Evolutionary conservation across 495 filamentous ascomycete species (phyloP), one percentile per base, ranked within the genome.

Genomic region (Cenococcum geophilum): DNA sequence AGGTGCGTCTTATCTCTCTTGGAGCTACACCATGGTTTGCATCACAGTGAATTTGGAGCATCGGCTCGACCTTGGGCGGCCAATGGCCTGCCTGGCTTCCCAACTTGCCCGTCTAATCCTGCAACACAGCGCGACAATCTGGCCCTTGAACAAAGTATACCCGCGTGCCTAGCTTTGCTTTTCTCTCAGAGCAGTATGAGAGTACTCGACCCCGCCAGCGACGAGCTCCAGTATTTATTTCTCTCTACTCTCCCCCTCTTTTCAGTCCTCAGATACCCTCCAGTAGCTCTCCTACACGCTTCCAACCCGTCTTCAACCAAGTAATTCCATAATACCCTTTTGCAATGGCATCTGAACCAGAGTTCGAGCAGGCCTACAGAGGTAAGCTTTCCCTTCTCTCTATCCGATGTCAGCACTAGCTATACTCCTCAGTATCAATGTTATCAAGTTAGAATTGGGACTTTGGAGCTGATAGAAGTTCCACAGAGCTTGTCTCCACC

Each of bases 321-420:
- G 25, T 14, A 14, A 14, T n/a, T 23, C 25, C 23, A 5, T 56
- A 20, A 20, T 32, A 36, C n/a, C 25, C 11, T 9, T 18, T 50
- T 60, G 59, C 55, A 62, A 63, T 65, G 62, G 54, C 63, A 50
- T 75, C 77, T 59, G 93, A 98, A 82, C 92, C 93, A 72, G 93
- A 98, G 79, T 98, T 97, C 79, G 86, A 97, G 84, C 93, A 98
- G 82, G 93, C 93, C 65, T 95, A 95, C 82, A 91, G 93, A 77
- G 92, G 92, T 96, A 79, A 73, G 74, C 63, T 43, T 9, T 51
- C 12, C 12, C 22, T 42, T 12, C 22, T 52, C 37, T 34, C 43
- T 40, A n/a, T 32, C n/a, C 32, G 37, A 59, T 54, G 32, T 49
- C 47, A 10, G 36, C 48, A 35, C 40, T 22, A 59, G 55, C 21